These are phyloP conservation scores for Pseudogymnoascus sp. DNA, from an alignment of 2,329 filamentous ascomycete species.

Conservation along the genomic window DNA sequence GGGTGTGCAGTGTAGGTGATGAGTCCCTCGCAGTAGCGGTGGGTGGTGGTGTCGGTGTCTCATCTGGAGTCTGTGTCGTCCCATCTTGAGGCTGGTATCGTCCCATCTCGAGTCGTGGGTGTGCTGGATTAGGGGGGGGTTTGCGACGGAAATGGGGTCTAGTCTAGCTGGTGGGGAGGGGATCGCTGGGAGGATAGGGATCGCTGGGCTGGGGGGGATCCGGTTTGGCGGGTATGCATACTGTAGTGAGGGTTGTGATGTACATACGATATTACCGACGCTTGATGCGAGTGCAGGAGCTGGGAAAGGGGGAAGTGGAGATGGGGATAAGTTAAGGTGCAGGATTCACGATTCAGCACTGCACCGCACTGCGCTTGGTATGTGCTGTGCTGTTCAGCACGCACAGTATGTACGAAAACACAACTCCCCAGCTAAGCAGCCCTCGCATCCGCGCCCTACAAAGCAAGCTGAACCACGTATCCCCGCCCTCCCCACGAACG, in stretches of 20 bases:
- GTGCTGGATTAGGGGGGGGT: no score
- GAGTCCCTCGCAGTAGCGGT: not conserved
- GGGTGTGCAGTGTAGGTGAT: not conserved
- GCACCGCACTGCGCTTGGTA: not conserved
- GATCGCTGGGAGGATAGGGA: not conserved
- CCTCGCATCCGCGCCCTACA: not conserved
- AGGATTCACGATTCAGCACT: not conserved
- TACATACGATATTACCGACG: not conserved
- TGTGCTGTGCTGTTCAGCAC: no score
- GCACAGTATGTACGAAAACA: no score
- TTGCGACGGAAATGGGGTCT: no score
- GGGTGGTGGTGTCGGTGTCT: no score
- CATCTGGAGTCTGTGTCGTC: no score
- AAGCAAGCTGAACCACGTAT: not conserved
- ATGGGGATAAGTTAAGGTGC: not conserved
- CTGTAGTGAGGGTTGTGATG: not conserved
- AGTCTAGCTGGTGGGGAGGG: no score
- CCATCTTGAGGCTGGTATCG: not conserved
- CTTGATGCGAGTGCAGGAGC: not conserved
- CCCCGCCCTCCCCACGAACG: not conserved
- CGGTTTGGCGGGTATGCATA: not conserved
- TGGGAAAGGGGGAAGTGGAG: not conserved
- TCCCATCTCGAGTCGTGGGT: not conserved
- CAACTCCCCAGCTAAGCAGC: no score
- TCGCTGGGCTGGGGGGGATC: not conserved